These are phyloP conservation scores for Albugo laibachii DNA, from an alignment of 352 stramenopile genomes.

Conservation along the genomic window DNA sequence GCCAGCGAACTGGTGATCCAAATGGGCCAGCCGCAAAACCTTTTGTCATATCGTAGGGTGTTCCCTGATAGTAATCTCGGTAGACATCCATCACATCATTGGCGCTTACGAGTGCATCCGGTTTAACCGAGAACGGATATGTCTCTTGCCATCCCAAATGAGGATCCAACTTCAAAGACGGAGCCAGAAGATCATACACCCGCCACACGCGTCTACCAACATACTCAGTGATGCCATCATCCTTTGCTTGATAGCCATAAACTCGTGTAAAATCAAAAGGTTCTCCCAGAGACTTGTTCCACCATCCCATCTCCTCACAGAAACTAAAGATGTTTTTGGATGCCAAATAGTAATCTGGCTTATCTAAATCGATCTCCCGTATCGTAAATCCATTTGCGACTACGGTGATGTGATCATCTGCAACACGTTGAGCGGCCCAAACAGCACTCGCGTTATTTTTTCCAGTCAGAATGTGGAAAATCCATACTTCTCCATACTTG, in stretches of 20 bases:
- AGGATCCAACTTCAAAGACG: constrained; percentile 52
- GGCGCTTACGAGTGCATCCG: constrained; percentile 32
- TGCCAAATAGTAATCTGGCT: constrained; percentile 76
- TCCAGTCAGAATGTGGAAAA: constrained; percentile 89
- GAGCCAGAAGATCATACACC: constrained; percentile 58
- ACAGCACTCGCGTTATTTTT: constrained; percentile 68
- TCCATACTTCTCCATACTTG: constrained; percentile 76
- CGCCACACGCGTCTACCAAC: constrained; percentile 77
- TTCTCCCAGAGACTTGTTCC: constrained; percentile 18
- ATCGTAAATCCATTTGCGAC: constrained; percentile 90
- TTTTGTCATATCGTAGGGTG: constrained; percentile 72
- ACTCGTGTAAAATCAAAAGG: constrained; percentile 49
- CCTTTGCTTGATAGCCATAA: constrained; percentile 41
- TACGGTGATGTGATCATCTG: constrained; percentile 74
- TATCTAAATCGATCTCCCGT: constrained; percentile 52
- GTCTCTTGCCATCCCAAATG: constrained; percentile 30
- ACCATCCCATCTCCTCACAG: constrained; percentile 73
- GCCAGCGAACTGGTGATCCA: constrained; percentile 70
- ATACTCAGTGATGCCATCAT: constrained; percentile 14
- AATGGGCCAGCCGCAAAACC: constrained; percentile 79
- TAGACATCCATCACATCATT: constrained; percentile 69
- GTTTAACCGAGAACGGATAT: constrained; percentile 81
- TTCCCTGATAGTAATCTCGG: constrained; percentile 83
- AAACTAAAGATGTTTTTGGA: constrained; percentile 74
- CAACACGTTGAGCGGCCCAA: constrained; percentile 86